Percentiles rank a stretch among this genome's conserved stretches.
These are phyloP conservation scores for Cryoendolithus antarcticus DNA, from an alignment of 2,329 filamentous ascomycete species.

Conservation along the genomic window DNA sequence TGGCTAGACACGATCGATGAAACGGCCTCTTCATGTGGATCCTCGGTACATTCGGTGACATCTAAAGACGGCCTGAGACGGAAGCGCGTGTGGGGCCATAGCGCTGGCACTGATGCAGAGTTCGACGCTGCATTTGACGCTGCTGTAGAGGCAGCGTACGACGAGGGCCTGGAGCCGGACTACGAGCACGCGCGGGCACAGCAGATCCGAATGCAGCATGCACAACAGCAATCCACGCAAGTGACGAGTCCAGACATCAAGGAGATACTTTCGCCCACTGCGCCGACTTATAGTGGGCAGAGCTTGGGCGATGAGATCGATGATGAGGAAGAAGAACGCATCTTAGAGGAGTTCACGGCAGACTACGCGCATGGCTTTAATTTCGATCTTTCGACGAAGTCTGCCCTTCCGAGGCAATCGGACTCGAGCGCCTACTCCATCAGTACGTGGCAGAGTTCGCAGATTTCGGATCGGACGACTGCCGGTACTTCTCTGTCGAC, in stretches of 20 bases:
- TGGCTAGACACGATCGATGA: slow-evolving; percentile 55
- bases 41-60: slow-evolving; percentile 69
- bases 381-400: slow-evolving; percentile 56
- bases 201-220: slow-evolving; percentile 2
- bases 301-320: slow-evolving; percentile 9
- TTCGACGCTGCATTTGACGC: slow-evolving; percentile 92
- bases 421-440: slow-evolving; percentile 70
- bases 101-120: slow-evolving; percentile 69
- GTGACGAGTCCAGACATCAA: slow-evolving; percentile 10
- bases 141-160: slow-evolving; percentile 90
- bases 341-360: slow-evolving; percentile 74
- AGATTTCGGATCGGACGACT: slow-evolving; percentile 45
- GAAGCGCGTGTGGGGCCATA: slow-evolving; percentile 56
- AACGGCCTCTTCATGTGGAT: slow-evolving; percentile 65
- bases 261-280: slow-evolving; percentile 9
- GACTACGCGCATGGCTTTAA: slow-evolving; percentile 70
- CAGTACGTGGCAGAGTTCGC: slow-evolving; percentile 68
- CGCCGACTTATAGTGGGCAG: not conserved
- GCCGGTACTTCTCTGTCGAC: slow-evolving; percentile 58
- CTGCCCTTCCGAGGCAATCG: slow-evolving; percentile 61
- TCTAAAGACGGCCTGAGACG: slow-evolving; percentile 57
- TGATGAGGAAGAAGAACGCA: slow-evolving; percentile 37
- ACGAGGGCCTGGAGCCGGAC: slow-evolving; percentile 74
- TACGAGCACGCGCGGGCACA: slow-evolving; percentile 24
- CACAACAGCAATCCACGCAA: too few relatives aligned